Conservation (phyloP, 2,329 filamentous ascomycete genomes). For the Sporothrix euskadiensis region DNA sequence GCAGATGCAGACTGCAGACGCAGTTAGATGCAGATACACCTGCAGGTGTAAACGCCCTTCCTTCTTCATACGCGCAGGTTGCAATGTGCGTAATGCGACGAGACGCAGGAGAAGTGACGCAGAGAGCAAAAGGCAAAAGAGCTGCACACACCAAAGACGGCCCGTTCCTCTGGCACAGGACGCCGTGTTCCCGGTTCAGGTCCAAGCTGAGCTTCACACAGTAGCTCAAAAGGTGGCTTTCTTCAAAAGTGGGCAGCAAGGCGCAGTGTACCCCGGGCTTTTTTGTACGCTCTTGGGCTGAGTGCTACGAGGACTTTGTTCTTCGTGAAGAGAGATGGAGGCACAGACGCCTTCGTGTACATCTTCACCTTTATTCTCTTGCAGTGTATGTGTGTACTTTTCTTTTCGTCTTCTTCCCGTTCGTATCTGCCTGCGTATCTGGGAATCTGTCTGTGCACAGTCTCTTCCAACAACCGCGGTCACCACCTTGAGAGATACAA, state of each 20-base stretch:
- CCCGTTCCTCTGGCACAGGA: constrained; percentile 4
- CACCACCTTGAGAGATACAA: neutral
- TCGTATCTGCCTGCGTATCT: neutral
- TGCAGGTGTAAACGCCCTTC: neutral
- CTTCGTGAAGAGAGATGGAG: neutral
- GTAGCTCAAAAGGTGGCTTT: neutral
- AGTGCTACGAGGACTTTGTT: neutral
- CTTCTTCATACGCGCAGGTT: neutral
- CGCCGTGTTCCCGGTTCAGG: constrained; percentile 15
- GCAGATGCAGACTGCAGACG: neutral
- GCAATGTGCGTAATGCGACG: neutral
- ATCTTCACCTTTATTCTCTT: neutral
- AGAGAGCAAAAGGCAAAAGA: neutral
- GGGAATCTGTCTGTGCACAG: neutral
- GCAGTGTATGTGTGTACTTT: neutral
- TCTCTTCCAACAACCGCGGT: neutral
- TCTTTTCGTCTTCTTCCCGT: neutral
- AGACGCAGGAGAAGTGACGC: neutral
- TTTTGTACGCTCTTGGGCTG: neutral
- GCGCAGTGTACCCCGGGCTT: neutral
- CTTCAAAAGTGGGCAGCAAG: too few relatives aligned
- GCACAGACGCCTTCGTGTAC: neutral
- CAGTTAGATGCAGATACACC: neutral
- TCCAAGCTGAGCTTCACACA: neutral
- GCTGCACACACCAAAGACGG: neutral